Conservation (phyloP, 2,329 filamentous ascomycete genomes). For the Fusarium buharicum region DNA sequence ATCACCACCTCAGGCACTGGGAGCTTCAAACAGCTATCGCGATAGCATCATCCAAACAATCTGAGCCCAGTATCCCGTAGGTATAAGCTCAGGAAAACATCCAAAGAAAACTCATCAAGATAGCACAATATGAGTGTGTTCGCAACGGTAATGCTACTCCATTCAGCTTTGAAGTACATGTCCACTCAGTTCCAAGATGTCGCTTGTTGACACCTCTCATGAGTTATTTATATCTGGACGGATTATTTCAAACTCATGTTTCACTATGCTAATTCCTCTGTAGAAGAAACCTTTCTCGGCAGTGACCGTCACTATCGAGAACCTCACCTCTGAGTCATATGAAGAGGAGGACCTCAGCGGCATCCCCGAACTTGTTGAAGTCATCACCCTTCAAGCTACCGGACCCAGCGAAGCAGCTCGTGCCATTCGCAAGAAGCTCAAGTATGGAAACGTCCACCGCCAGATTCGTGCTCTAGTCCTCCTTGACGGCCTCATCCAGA, state of each 20-base stretch:
- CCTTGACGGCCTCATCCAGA: conserved; percentile 92
- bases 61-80: conserved; percentile 2
- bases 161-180: conserved; percentile 1
- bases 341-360: conserved; percentile 92
- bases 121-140: conserved; percentile 42
- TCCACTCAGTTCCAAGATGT: background rate
- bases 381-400: conserved; percentile 86
- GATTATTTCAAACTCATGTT: background rate
- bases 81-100: background rate
- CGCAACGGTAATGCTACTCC: conserved; percentile 41
- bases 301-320: conserved; percentile 91
- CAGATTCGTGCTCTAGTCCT: conserved; percentile 90
- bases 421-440: conserved; percentile 96
- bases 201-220: background rate
- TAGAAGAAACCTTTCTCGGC: conserved; percentile 85
- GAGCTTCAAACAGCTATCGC: conserved; percentile 20
- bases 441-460: conserved; percentile 94
- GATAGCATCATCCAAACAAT: conserved; percentile 33
- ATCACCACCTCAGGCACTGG: conserved; percentile 16
- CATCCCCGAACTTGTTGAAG: conserved; percentile 93
- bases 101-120: background rate
- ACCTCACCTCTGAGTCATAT: conserved; percentile 87
- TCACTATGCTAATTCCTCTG: conserved; percentile 1
- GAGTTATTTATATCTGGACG: conserved; percentile 31
- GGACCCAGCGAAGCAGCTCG: conserved; percentile 90